These are phyloP conservation scores for Urostyla sp. DNA, from an alignment of 73 alveolate species.

Conservation along the genomic window DNA sequence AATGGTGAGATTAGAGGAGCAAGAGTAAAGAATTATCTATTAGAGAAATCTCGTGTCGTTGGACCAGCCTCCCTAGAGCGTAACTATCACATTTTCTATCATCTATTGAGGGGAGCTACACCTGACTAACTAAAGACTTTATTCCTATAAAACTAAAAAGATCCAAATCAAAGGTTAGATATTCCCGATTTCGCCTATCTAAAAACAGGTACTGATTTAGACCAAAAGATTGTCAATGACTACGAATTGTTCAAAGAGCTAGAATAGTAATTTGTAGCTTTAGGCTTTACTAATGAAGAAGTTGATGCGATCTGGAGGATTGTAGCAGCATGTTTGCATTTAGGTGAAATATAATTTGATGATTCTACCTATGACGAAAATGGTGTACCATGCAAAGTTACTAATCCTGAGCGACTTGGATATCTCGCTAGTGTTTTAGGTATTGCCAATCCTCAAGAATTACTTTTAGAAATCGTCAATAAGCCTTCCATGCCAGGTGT, in stretches of 20 bases:
- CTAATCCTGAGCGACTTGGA: constrained; percentile 65
- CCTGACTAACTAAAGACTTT: constrained; percentile 52
- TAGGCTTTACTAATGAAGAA: constrained; percentile 81
- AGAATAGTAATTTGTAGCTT: constrained; percentile 31
- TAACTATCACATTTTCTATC: constrained; percentile 96
- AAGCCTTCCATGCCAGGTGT: constrained; percentile 86
- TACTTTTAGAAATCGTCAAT: constrained; percentile 79
- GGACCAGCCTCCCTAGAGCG: constrained; percentile 93
- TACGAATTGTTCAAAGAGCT: constrained; percentile 68
- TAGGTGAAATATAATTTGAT: constrained; percentile 90
- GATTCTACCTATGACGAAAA: constrained; percentile 86
- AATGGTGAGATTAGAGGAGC: constrained; percentile 94
- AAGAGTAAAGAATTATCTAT: constrained; percentile 85
- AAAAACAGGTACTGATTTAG: constrained; percentile 73
- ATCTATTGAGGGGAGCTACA: constrained; percentile 78
- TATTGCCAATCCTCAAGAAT: constrained; percentile 63
- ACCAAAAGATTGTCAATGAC: constrained; percentile 65
- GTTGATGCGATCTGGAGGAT: constrained; percentile 52
- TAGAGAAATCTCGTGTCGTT: constrained; percentile 97
- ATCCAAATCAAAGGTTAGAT: constrained; percentile 42
- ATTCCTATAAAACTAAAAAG: not conserved
- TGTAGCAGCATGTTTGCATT: constrained; percentile 75
- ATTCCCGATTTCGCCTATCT: constrained; percentile 58
- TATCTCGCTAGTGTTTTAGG: constrained; percentile 75
- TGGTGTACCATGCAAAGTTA: constrained; percentile 76